These are phyloP conservation scores for Neocatenulostroma microsporum DNA, from an alignment of 2,329 filamentous ascomycete genomes.

Conservation along the genomic window DNA sequence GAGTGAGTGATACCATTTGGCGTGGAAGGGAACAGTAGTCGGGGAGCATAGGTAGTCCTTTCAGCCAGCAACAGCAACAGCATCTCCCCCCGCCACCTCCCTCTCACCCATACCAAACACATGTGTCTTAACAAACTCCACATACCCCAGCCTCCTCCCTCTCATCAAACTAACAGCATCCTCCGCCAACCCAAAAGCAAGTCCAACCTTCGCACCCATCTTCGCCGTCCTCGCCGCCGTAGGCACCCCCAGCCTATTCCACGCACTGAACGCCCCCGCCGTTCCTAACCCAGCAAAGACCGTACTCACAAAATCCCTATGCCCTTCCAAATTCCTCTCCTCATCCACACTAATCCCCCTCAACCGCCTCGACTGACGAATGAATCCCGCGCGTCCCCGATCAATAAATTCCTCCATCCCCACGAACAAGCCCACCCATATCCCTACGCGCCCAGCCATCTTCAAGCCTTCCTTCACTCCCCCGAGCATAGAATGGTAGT, in stretches of 20 bases:
- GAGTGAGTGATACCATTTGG: no score
- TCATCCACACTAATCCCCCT: conserved; percentile 24
- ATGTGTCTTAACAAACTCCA: conserved; percentile 49
- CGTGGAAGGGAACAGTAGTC: no score
- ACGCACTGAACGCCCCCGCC: conserved; percentile 77
- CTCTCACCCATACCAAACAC: conserved; percentile 18
- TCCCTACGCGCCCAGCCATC: conserved; percentile 62
- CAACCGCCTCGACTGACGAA: conserved; percentile 34
- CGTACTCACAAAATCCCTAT: conserved; percentile 68
- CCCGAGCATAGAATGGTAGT: conserved; percentile 74
- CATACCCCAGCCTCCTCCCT: conserved; percentile 66
- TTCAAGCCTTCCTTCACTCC: conserved; percentile 70
- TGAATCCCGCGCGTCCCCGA: conserved; percentile 58
- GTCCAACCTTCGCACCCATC: conserved; percentile 68
- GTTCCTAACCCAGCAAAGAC: conserved; percentile 75
- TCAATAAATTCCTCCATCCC: conserved; percentile 80
- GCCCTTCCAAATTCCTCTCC: conserved; percentile 27
- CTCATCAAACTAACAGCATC: conserved; percentile 62
- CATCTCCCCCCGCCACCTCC: no score
- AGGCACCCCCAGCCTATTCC: conserved; percentile 72
- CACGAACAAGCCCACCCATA: conserved; percentile 71
- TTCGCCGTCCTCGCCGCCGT: conserved; percentile 57
- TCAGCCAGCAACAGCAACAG: no score
- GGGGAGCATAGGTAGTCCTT: no score
- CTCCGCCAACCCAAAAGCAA: conserved; percentile 73